Conservation (phyloP, 1,284 basidiomycete species). For the Moesziomyces sp. region DNA sequence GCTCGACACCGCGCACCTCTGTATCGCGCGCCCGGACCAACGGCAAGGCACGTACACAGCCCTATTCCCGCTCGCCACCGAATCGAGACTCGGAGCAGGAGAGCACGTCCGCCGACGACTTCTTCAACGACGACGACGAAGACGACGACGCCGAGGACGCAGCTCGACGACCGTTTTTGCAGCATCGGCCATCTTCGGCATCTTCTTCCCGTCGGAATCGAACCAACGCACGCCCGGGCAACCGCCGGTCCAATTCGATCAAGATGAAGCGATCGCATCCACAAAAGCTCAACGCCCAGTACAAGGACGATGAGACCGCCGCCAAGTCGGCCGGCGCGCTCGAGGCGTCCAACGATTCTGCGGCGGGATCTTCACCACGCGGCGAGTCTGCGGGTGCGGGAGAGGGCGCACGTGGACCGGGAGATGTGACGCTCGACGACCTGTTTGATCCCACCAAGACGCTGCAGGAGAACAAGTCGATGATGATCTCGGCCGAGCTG, state of each 20-base stretch:
- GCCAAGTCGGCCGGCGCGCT: conserved; percentile 11
- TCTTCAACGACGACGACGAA: conserved; percentile 31
- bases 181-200: conserved; percentile 9
- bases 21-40: conserved; percentile 16
- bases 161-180: conserved; percentile 17
- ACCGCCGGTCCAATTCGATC: conserved; percentile 33
- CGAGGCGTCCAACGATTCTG: neutral
- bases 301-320: conserved; percentile 18
- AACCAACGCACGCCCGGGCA: conserved; percentile 7
- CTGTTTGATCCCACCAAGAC: conserved; percentile 54
- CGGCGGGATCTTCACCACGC: neutral
- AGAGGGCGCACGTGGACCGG: conserved; percentile 4
- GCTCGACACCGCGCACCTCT: conserved; percentile 30
- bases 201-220: conserved; percentile 15
- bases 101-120: conserved; percentile 29
- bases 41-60: conserved; percentile 17
- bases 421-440: conserved; percentile 35
- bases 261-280: conserved; percentile 40
- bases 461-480: conserved; percentile 53
- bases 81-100: conserved; percentile 13
- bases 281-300: conserved; percentile 8
- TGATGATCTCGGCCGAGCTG: conserved; percentile 54
- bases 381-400: neutral
- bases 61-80: neutral
- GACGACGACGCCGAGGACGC: conserved; percentile 14